These are phyloP conservation scores for Trichoderma gamsii DNA, from an alignment of 495 filamentous ascomycete species.

Conservation along the genomic window DNA sequence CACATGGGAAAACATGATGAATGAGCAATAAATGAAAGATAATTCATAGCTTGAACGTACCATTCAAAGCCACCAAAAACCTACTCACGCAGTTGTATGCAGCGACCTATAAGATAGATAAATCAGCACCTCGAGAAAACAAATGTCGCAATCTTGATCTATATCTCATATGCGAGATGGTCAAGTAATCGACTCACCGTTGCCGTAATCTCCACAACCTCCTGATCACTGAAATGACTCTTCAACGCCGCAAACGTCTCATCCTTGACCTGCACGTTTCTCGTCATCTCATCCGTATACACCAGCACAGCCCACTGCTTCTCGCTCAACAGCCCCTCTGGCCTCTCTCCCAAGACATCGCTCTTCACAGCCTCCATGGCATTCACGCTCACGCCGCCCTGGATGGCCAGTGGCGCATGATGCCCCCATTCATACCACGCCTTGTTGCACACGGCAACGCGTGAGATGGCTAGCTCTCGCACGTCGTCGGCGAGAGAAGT, in stretches of 20 bases:
- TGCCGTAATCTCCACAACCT: slow-evolving; percentile 72
- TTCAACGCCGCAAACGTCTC: slow-evolving; percentile 56
- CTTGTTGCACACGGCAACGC: slow-evolving; percentile 65
- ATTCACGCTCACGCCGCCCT: slow-evolving; percentile 44
- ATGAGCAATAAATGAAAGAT: background rate
- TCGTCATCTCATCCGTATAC: slow-evolving; percentile 73
- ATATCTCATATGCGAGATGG: no score
- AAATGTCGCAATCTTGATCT: no score
- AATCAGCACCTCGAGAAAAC: slow-evolving; percentile 20
- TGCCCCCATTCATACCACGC: slow-evolving; percentile 78
- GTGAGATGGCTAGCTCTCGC: slow-evolving; percentile 66
- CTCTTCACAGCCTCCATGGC: slow-evolving; percentile 37
- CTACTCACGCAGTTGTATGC: slow-evolving; percentile 83
- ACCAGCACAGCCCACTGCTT: slow-evolving; percentile 59
- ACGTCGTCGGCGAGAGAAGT: slow-evolving; percentile 54
- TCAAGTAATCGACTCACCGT: slow-evolving; percentile 42
- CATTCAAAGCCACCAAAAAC: slow-evolving; percentile 78
- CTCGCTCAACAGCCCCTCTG: slow-evolving; percentile 36
- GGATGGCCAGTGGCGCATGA: slow-evolving; percentile 56
- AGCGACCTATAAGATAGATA: slow-evolving; percentile 30
- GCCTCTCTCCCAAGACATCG: slow-evolving; percentile 15
- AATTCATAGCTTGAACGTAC: slow-evolving; percentile 36
- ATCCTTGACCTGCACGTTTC: slow-evolving; percentile 55
- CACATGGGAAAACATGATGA: background rate
- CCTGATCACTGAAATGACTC: slow-evolving; percentile 53